These are phyloP conservation scores for Lecanicillium sp. DNA, from an alignment of 2,329 filamentous ascomycete genomes.

Conservation along the genomic window DNA sequence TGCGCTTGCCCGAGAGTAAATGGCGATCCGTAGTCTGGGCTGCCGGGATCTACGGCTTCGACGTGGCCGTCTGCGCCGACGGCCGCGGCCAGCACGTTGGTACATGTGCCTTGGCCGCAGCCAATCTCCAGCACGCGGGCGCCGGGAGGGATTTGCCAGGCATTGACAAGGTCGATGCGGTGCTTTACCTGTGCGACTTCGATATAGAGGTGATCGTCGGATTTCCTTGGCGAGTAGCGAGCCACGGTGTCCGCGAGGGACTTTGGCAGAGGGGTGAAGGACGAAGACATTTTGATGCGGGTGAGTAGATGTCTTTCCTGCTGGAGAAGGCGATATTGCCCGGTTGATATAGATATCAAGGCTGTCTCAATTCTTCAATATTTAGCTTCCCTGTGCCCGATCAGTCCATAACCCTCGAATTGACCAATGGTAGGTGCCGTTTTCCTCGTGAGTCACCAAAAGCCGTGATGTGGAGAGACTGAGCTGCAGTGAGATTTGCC, in stretches of 20 bases:
- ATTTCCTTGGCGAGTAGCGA: constrained; percentile 6
- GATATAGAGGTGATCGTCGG: constrained; percentile 8
- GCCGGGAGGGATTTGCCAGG: constrained; percentile 28
- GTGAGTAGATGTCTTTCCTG: background rate
- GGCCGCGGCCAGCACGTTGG: constrained; percentile 41
- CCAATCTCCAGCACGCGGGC: constrained; percentile 47
- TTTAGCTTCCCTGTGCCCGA: too few species aligned
- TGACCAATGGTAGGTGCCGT: too few species aligned
- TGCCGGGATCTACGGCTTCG: constrained; percentile 45
- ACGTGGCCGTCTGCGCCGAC: constrained; percentile 36
- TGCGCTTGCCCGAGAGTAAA: constrained; percentile 43
- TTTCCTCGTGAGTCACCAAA: too few species aligned
- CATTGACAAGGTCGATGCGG: constrained; percentile 25
- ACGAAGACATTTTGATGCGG: constrained; percentile 2
- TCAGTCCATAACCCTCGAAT: too few species aligned
- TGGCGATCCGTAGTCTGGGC: constrained; percentile 40
- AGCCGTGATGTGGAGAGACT: too few species aligned
- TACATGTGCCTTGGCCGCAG: constrained; percentile 53
- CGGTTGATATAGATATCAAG: background rate
- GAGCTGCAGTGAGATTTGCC: too few species aligned
- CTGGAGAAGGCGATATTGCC: background rate
- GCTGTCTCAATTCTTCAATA: background rate
- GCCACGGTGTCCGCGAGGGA: constrained; percentile 5
- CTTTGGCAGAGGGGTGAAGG: constrained; percentile 6
- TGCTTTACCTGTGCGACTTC: constrained; percentile 22